Conservation (phyloP, 306 rosid genomes). For the Begonia peltatifolia region DNA sequence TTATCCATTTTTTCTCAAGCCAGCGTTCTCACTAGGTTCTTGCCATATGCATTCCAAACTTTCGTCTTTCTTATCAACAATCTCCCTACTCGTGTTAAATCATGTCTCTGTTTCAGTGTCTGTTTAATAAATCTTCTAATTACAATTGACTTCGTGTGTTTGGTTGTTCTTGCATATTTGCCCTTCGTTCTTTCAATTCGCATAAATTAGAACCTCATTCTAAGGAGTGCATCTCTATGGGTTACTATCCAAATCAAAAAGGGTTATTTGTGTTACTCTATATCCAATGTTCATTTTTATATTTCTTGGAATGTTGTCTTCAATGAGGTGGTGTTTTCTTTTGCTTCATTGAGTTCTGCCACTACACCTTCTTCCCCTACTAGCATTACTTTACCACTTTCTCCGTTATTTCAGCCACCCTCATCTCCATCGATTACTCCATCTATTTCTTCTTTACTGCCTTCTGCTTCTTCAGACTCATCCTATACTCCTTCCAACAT, state of each 20-base stretch:
- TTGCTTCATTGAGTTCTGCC: background rate
- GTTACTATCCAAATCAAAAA: background rate
- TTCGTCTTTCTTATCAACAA: background rate
- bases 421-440: too few species aligned
- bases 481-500: background rate
- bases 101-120: background rate
- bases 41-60: background rate
- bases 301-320: background rate
- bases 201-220: background rate
- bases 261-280: background rate
- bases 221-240: background rate
- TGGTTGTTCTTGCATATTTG: background rate
- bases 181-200: background rate
- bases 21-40: background rate
- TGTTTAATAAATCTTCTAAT: background rate
- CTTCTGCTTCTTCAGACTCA: background rate
- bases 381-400: too few species aligned
- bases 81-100: background rate
- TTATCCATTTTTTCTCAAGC: too few species aligned
- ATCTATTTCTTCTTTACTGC: background rate
- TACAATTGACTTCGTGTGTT: background rate
- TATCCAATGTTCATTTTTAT: background rate
- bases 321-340: background rate
- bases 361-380: too few species aligned
- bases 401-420: too few species aligned